Evolutionary conservation across 2,329 filamentous ascomycete genomes (phyloP), one percentile per base, ranked within the genome.

Genomic region (Aspergillus thermomutatus): DNA sequence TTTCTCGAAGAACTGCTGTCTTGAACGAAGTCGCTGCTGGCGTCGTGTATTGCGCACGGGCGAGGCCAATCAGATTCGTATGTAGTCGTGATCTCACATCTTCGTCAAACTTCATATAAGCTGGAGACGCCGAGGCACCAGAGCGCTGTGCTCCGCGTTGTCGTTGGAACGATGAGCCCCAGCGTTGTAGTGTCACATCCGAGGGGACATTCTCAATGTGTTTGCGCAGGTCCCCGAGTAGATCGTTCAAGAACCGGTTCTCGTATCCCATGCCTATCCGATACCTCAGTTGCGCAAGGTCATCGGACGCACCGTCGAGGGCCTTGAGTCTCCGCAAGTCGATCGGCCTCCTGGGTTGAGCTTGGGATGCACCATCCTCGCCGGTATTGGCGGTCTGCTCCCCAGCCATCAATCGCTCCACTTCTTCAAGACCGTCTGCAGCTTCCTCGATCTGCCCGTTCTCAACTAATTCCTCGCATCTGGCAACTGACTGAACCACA

Each of bases 221-320:
- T n/a, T 83, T 81, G 52, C 90, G 85, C 43, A 97, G 75, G 72
- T 99, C 94, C 3, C 81, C 82, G 28, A 97, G 80, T 19, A 99
- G 80, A 27, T 90, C 84, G 57, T 87, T 84, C 28, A 94, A 80
- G 66, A 97, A 96, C 47, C 87, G 87, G 2, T 83, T 78, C 71
- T 97, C 92, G 69, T 92, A 97, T 0, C 87, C 90, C 72, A 89
- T 92, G 23, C 94, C 94, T 56, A 97, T 91, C 2, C 91, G 87
- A 61, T 86, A 84, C 56, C 91, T 87, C 49, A 99, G 77, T 34
- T 87, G 84, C 49, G 85, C 82, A 43, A 99, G 81, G 59, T 96
- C 92, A 46, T 87, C 83, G 54, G 87, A 87, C 14, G 96, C 86
- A 0, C 91, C 88, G 68, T 92, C 87, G 17, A 97, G 79, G 8